Conservation (phyloP, 2,329 filamentous ascomycete genomes). For the Sclerotinia glacialis region DNA sequence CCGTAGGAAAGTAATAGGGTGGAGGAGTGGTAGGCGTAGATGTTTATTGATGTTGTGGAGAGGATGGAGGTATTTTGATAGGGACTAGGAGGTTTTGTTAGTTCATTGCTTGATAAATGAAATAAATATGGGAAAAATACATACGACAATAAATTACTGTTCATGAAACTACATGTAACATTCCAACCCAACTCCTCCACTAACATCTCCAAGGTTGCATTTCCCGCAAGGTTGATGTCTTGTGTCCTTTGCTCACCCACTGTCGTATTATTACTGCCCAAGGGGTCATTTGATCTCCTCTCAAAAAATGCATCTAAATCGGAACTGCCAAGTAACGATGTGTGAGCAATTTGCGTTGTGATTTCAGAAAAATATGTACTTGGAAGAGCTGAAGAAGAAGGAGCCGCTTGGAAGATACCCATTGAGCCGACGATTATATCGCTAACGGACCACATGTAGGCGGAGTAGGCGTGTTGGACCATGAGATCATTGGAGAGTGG, state of each 20-base stretch:
- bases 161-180: background rate
- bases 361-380: constrained; percentile 24
- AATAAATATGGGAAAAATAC: background rate
- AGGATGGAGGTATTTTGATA: background rate
- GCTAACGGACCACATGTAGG: constrained; percentile 25
- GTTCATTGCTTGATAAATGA: background rate
- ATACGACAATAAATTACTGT: background rate
- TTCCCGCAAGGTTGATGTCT: constrained; percentile 1
- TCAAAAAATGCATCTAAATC: constrained; percentile 29
- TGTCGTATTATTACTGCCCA: background rate
- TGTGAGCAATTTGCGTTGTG: constrained; percentile 24
- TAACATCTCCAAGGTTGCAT: background rate
- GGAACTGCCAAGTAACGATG: constrained; percentile 25
- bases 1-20: constrained; percentile 27
- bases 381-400: constrained; percentile 8
- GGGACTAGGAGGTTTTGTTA: background rate
- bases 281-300: background rate
- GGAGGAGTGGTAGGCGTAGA: constrained; percentile 25
- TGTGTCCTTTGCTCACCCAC: background rate
- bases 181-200: constrained; percentile 6
- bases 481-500: constrained; percentile 6
- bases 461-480: constrained; percentile 27
- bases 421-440: constrained; percentile 27
- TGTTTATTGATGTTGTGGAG: constrained; percentile 17
- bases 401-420: constrained; percentile 19